Evolutionary conservation across 1,284 basidiomycete species (phyloP).

Genomic region (Microbotryomycetes sp.): DNA sequence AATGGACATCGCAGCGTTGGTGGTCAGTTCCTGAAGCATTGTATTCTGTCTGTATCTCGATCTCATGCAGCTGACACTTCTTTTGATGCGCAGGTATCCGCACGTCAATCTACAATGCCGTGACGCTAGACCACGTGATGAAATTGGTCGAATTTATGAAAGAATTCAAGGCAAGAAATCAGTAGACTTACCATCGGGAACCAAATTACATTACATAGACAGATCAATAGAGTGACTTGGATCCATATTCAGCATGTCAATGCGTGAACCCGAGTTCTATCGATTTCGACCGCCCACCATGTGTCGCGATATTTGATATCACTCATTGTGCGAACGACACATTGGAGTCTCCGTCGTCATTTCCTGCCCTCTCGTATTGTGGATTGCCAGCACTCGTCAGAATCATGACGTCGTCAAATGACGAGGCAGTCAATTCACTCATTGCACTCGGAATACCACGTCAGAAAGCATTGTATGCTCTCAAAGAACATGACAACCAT

Average conservation of each 20-base stretch:
- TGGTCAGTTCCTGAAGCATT: slow-evolving; percentile 51
- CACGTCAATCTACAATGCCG: slow-evolving; percentile 89
- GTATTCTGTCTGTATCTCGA: neutral
- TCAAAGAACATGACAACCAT: slow-evolving; percentile 15
- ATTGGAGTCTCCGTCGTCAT: no score
- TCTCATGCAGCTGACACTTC: neutral
- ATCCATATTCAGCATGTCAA: no score
- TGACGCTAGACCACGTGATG: slow-evolving; percentile 67
- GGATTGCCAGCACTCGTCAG: neutral
- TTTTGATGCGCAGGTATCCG: slow-evolving; percentile 73
- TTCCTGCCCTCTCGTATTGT: no score
- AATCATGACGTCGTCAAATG: neutral
- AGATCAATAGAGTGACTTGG: no score
- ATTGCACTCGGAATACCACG: slow-evolving; percentile 16
- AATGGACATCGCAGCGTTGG: slow-evolving; percentile 71
- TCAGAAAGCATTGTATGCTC: slow-evolving; percentile 13
- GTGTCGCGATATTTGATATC: no score
- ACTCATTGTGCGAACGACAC: no score
- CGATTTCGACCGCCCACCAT: no score
- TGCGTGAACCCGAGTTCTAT: no score
- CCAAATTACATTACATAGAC: no score
- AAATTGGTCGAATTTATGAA: slow-evolving; percentile 49
- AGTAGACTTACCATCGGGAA: no score
- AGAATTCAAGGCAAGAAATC: slow-evolving; percentile 37
- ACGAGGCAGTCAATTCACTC: slow-evolving; percentile 5